Evolutionary conservation across 2,329 filamentous ascomycete genomes (phyloP).

Genomic region (Aspergillus sp.): DNA sequence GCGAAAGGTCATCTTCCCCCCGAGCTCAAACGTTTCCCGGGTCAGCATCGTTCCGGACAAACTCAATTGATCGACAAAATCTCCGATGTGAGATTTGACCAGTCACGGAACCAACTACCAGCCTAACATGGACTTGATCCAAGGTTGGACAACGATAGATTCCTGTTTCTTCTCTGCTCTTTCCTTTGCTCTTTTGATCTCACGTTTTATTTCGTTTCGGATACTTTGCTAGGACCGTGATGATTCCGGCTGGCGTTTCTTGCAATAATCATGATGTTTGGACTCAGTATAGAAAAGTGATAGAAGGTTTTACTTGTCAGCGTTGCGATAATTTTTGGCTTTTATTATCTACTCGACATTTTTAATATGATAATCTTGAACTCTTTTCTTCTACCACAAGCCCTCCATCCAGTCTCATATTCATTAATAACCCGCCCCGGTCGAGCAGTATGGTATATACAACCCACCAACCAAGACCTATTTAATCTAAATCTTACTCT

Average conservation of each 20-base stretch:
- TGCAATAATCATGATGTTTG: constrained; percentile 6
- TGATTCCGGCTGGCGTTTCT: background rate
- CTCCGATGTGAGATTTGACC: background rate
- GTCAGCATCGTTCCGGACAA: constrained; percentile 34
- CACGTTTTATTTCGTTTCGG: background rate
- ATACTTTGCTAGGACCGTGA: background rate
- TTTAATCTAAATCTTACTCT: constrained; percentile 21
- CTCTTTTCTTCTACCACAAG: background rate
- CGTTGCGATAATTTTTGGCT: background rate
- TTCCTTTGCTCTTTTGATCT: background rate
- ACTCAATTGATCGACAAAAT: constrained; percentile 16
- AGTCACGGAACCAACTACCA: background rate
- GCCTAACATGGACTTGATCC: constrained; percentile 3
- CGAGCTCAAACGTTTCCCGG: constrained; percentile 37
- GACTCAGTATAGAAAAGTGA: constrained; percentile 8
- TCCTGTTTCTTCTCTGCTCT: background rate
- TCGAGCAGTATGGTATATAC: background rate
- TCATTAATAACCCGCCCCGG: too few species aligned
- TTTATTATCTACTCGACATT: background rate
- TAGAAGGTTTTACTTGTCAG: background rate
- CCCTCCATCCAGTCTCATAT: too few species aligned
- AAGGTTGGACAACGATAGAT: background rate
- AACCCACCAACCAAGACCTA: too few species aligned
- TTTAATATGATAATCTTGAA: background rate
- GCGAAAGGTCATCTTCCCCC: constrained; percentile 33